Percentiles rank a stretch among this genome's conserved stretches.
Conservation (phyloP, 257 asterid species). For the Salvia hispanica region DNA sequence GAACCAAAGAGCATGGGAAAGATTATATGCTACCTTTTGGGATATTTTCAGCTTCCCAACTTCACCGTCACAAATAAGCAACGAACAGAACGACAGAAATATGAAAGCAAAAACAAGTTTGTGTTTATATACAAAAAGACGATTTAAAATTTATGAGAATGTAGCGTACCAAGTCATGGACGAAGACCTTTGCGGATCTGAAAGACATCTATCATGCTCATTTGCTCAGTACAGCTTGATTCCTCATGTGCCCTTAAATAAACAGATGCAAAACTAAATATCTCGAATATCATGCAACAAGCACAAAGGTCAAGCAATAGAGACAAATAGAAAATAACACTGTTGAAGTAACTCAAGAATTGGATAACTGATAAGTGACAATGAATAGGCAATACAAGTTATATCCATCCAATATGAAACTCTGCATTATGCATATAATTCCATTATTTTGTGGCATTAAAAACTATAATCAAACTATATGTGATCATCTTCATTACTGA, state of each 20-base stretch:
- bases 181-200: not conserved
- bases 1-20: not conserved
- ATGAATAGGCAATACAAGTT: not conserved
- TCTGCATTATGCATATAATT: not conserved
- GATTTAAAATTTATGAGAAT: no score
- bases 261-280: constrained; percentile 2
- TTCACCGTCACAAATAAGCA: no score
- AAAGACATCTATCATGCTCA: not conserved
- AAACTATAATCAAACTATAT: constrained; percentile 7
- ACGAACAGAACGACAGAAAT: not conserved
- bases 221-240: constrained; percentile 14
- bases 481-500: no score
- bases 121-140: not conserved
- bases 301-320: not conserved
- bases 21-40: no score
- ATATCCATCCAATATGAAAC: constrained; percentile 15
- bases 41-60: no score
- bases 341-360: not conserved
- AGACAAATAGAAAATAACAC: not conserved
- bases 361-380: not conserved
- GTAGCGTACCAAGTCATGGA: not conserved
- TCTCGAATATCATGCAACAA: constrained; percentile 1
- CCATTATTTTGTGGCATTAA: not conserved
- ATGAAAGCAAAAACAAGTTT: not conserved
- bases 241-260: not conserved